Conservation (phyloP, 108 stramenopile genomes). For the Pseudonitzschia multiseries region DNA sequence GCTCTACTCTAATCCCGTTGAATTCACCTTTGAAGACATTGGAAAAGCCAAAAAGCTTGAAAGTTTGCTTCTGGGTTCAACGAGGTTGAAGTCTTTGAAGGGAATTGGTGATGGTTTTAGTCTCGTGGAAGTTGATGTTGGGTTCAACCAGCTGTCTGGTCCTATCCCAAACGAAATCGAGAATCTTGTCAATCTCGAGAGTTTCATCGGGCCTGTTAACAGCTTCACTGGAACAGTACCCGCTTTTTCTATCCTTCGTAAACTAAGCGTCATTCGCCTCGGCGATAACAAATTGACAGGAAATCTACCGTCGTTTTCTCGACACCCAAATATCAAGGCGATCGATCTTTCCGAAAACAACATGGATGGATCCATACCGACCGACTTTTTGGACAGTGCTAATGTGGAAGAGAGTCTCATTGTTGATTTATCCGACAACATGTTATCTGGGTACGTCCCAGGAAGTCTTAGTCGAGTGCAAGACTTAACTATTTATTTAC, state of each 20-base stretch:
- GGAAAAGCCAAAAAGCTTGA: constrained; percentile 60
- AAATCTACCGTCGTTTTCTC: constrained; percentile 32
- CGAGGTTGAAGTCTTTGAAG: constrained; percentile 60
- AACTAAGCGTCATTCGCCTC: constrained; percentile 20
- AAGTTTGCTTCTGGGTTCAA: constrained; percentile 73
- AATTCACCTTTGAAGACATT: constrained; percentile 77
- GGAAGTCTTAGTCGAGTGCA: constrained; percentile 56
- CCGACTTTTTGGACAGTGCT: constrained; percentile 21
- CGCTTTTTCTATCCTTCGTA: constrained; percentile 22
- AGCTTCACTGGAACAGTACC: constrained; percentile 24
- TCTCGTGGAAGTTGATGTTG: constrained; percentile 68
- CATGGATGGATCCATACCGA: constrained; percentile 22
- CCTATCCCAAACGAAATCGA: constrained; percentile 54
- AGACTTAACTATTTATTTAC: constrained; percentile 59
- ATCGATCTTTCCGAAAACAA: constrained; percentile 29
- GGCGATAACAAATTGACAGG: constrained; percentile 30
- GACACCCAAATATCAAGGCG: constrained; percentile 20
- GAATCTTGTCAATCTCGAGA: constrained; percentile 19
- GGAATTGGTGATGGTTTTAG: constrained; percentile 61
- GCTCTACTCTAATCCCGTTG: constrained; percentile 82
- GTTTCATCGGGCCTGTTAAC: constrained; percentile 14
- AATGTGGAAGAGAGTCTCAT: constrained; percentile 25
- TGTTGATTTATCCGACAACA: constrained; percentile 37
- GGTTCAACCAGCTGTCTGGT: constrained; percentile 73
- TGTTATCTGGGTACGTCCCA: constrained; percentile 25